Evolutionary conservation across 768 basidiomycete genomes (phyloP).

Genomic region (Rhodocollybia butyracea): DNA sequence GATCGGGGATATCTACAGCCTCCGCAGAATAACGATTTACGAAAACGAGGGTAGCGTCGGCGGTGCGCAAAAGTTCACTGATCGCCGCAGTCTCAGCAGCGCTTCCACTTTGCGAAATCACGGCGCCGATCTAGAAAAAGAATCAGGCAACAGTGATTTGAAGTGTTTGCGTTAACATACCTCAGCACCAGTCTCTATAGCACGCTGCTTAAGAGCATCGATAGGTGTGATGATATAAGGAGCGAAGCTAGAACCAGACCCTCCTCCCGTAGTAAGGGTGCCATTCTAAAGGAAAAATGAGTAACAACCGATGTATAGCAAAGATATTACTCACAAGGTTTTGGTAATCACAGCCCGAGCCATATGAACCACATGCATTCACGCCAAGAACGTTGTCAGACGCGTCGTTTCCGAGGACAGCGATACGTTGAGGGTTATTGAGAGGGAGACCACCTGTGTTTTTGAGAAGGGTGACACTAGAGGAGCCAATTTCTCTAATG

Average conservation of each 20-base stretch:
- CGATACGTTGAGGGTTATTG: neutral
- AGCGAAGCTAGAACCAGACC: neutral
- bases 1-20: constrained; percentile 15
- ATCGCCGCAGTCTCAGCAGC: neutral
- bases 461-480: constrained; percentile 44
- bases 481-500: constrained; percentile 39
- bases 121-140: neutral
- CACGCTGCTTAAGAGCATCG: neutral
- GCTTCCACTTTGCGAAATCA: neutral
- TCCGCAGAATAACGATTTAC: neutral
- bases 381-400: constrained; percentile 32
- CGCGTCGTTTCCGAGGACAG: constrained; percentile 28
- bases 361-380: constrained; percentile 27
- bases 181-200: neutral
- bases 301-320: neutral
- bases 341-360: neutral
- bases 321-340: neutral
- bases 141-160: too few species aligned
- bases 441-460: constrained; percentile 22
- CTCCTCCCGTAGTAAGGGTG: neutral
- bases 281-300: constrained; percentile 15
- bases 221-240: constrained; percentile 1
- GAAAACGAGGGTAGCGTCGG: neutral
- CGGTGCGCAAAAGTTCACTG: neutral
- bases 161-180: neutral